These are phyloP conservation scores for Rhodosorus marinus DNA, from an alignment of 23 red algal species.

Conservation along the genomic window DNA sequence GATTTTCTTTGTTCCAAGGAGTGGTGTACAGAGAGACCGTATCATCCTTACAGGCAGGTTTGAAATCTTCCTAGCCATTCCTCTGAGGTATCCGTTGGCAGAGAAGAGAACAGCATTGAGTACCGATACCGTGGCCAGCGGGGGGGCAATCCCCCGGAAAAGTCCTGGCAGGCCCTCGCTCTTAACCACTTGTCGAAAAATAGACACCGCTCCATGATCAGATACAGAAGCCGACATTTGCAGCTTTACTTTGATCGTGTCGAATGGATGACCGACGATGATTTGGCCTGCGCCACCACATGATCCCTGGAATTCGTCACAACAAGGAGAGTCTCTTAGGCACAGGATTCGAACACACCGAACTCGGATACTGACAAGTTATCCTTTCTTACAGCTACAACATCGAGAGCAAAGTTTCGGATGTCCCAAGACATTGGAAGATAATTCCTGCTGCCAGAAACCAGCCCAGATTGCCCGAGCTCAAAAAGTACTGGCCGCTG, in stretches of 20 bases:
- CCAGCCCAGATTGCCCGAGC: no score
- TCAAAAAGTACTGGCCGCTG: no score
- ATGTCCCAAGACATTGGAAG: no score
- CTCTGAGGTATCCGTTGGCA: constrained; percentile 37
- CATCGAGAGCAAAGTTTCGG: no score
- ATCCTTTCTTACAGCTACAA: no score
- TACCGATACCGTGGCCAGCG: constrained; percentile 59
- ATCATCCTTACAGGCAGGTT: not conserved
- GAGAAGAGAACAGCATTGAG: constrained; percentile 74
- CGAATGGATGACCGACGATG: constrained; percentile 54
- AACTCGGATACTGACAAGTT: no score
- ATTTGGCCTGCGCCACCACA: constrained; percentile 12
- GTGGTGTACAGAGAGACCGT: constrained; percentile 11
- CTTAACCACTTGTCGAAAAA: constrained; percentile 21
- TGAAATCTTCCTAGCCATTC: constrained; percentile 3
- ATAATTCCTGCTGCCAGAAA: no score
- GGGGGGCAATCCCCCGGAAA: constrained; percentile 48
- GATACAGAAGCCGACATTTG: constrained; percentile 29
- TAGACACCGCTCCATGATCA: constrained; percentile 29
- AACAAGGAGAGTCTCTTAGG: no score
- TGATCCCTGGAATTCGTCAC: no score
- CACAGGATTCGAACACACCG: no score
- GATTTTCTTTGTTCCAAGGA: no score
- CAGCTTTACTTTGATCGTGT: constrained; percentile 77
- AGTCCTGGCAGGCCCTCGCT: constrained; percentile 30